Evolutionary conservation across 2,329 filamentous ascomycete species (phyloP), one percentile per base, ranked within the genome.

Genomic region (Exophiala sideris): DNA sequence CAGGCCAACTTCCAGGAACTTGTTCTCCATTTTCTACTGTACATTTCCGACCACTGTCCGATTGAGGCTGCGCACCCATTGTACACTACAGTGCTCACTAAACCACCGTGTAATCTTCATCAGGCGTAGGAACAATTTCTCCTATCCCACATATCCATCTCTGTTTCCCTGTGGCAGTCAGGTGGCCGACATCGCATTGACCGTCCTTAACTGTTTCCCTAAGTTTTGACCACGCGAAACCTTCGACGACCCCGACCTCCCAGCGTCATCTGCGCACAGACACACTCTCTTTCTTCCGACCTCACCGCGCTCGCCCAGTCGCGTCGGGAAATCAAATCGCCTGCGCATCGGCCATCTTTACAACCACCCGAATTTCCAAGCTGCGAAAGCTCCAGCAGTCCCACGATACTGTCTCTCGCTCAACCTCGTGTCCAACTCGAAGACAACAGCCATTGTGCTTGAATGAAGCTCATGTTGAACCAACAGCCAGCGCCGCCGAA

Each of bases 391-490:
- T 24, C 11, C n/a, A 6, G 12, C 45, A 40, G 18, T 34, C 14
- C 20, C 24, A 29, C 24, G 24, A 29, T 44, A 14, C 24, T 33
- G 34, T n/a, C 33, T 40, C 41, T 45, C 34, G 38, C 18, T 24
- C 35, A 39, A 33, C 33, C 16, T 16, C 16, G 21, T 40, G 29
- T 20, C 33, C 32, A 33, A 39, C 36, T 16, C 10, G 42, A 42
- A 35, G 48, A 56, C 21, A 36, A 56, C 49, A 50, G 50, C 24
- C 24, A 59, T 45, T 54, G 50, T 57, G 50, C 55, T 49, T 56
- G 50, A 53, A 10, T 21, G 46, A 56, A 46, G 39, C 36, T 18
- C 40, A 41, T 52, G 51, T 36, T 56, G 44, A 36, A 40, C 47
- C 41, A 18, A n/a, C 48, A 52, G 41, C 52, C 24, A 50, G 52